These are phyloP conservation scores for Strigomonas oncopelti DNA, from an alignment of 208 protist genomes.

Conservation along the genomic window DNA sequence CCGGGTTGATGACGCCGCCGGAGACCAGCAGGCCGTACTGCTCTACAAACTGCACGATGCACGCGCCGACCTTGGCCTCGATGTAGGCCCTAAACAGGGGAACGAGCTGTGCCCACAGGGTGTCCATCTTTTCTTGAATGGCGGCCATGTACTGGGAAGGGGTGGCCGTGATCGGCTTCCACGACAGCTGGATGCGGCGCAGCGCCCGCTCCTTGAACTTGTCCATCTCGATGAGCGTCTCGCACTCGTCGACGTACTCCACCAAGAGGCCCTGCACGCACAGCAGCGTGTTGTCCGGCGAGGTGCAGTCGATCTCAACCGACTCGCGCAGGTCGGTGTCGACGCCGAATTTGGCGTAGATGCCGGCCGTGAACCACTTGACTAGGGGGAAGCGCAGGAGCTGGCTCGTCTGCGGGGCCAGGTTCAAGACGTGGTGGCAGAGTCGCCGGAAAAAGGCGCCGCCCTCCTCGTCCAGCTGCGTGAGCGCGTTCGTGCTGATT, in stretches of 20 bases:
- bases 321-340: neutral
- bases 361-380: constrained; percentile 24
- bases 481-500: neutral
- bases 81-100: constrained; percentile 40
- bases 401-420: constrained; percentile 30
- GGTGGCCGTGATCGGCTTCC: constrained; percentile 15
- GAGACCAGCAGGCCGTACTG: constrained; percentile 36
- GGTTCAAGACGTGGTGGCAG: constrained; percentile 24
- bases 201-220: constrained; percentile 24
- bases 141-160: constrained; percentile 12
- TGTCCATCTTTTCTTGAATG: constrained; percentile 11
- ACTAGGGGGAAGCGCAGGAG: constrained; percentile 27
- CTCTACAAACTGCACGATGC: constrained; percentile 40
- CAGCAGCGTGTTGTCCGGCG: constrained; percentile 41
- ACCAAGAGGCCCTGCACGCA: constrained; percentile 28
- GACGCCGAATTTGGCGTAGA: constrained; percentile 11
- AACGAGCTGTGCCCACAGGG: constrained; percentile 25
- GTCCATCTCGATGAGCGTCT: constrained; percentile 26
- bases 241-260: constrained; percentile 39
- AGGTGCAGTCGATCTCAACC: constrained; percentile 37
- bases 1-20: constrained; percentile 33
- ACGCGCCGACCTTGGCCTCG: constrained; percentile 41
- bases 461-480: constrained; percentile 15
- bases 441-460: constrained; percentile 19
- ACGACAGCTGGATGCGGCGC: constrained; percentile 26